A percentile compares a stretch with the other conserved stretches of the same genome.
These are phyloP conservation scores for Clavispora carvajalis DNA, from an alignment of 805 yeast genomes.

Conservation along the genomic window DNA sequence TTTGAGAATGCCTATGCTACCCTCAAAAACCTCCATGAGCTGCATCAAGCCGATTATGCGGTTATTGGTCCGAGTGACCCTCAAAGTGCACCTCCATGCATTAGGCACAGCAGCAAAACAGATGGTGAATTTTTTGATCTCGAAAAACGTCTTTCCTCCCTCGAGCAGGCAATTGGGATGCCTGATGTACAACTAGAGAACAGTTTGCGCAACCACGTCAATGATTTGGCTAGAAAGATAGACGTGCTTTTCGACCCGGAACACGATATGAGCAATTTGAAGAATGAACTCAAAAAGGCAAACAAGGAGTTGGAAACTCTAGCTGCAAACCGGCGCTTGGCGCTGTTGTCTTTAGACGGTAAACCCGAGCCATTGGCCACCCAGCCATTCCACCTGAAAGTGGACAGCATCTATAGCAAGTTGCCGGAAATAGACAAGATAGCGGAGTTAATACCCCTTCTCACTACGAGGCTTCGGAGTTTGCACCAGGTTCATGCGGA, in stretches of 20 bases:
- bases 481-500: slow-evolving; percentile 30
- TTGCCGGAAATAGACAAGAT: slow-evolving; percentile 23
- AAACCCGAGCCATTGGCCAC: not conserved
- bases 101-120: not conserved
- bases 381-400: slow-evolving; percentile 14
- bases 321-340: slow-evolving; percentile 16
- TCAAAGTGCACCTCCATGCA: no score
- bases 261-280: slow-evolving; percentile 20
- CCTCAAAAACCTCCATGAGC: no score
- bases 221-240: slow-evolving; percentile 29
- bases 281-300: slow-evolving; percentile 20
- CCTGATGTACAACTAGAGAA: slow-evolving; percentile 4
- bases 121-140: slow-evolving; percentile 12
- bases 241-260: slow-evolving; percentile 33
- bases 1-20: not conserved
- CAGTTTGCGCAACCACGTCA: slow-evolving; percentile 22
- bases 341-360: slow-evolving; percentile 7
- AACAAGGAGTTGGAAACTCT: slow-evolving; percentile 23
- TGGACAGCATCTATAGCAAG: slow-evolving; percentile 21
- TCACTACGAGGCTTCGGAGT: slow-evolving; percentile 25
- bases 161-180: slow-evolving; percentile 22
- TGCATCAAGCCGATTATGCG: no score
- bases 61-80: no score
- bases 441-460: slow-evolving; percentile 19
- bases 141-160: slow-evolving; percentile 19